A percentile compares a stretch with the other conserved stretches of the same genome.
phyloP scores from a whole-genome alignment of 2,329 filamentous ascomycete genomes.

The Bimuria novae-zelandiae region DNA sequence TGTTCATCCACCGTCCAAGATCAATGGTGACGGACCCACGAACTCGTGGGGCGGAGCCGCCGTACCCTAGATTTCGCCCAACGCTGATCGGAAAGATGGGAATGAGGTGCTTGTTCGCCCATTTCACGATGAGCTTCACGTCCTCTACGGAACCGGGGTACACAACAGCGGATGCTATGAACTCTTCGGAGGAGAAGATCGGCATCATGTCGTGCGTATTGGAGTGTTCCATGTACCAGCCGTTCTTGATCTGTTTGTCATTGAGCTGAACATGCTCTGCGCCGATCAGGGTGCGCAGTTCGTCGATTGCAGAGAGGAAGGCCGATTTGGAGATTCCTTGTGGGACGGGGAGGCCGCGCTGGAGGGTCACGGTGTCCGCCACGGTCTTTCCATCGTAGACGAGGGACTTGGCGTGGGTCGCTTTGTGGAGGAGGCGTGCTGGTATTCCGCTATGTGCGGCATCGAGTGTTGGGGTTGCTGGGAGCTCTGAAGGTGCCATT shows the following conservation, averaged over 20 bases:
- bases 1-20: slow-evolving; percentile 50
- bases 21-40: slow-evolving; percentile 54
- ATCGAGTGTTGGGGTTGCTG: slow-evolving; percentile 21
- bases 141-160: slow-evolving; percentile 50
- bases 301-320: slow-evolving; percentile 22
- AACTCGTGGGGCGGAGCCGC: slow-evolving; percentile 54
- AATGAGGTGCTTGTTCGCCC: slow-evolving; percentile 41
- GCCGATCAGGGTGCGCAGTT: slow-evolving; percentile 13
- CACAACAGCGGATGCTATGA: slow-evolving; percentile 51
- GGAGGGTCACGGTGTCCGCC: slow-evolving; percentile 13
- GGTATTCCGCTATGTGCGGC: slow-evolving; percentile 22
- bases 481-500: slow-evolving; percentile 15
- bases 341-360: slow-evolving; percentile 21
- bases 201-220: slow-evolving; percentile 50
- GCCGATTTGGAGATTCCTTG: slow-evolving; percentile 22
- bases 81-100: slow-evolving; percentile 41
- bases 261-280: slow-evolving; percentile 21
- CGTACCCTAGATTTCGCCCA: slow-evolving; percentile 57
- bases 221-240: slow-evolving; percentile 31
- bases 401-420: slow-evolving; percentile 19
- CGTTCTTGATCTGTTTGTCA: slow-evolving; percentile 35
- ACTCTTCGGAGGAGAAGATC: slow-evolving; percentile 49
- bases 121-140: slow-evolving; percentile 36
- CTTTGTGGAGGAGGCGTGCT: slow-evolving; percentile 21
- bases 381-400: slow-evolving; percentile 22